These are phyloP conservation scores for Ceratobasidium sp. DNA, from an alignment of 1,284 basidiomycete species.

Conservation along the genomic window DNA sequence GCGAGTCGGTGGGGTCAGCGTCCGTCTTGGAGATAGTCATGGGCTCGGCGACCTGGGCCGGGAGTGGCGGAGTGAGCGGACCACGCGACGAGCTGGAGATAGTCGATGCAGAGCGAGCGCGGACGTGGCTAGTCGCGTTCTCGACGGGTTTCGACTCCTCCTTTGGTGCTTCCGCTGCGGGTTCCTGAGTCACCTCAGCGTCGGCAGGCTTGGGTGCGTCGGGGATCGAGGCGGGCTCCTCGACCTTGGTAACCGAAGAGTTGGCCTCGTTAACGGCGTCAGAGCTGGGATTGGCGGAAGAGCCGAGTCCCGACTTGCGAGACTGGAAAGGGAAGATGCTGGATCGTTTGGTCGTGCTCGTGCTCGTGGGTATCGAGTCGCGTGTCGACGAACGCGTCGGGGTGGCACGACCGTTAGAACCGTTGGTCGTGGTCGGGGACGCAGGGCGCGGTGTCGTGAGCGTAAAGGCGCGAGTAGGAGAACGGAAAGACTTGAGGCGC, in stretches of 20 bases:
- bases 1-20: conserved; percentile 21
- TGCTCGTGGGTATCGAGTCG: conserved; percentile 1
- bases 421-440: conserved; percentile 8
- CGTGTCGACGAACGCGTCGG: conserved; percentile 30
- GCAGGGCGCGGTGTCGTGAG: not conserved
- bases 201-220: conserved; percentile 14
- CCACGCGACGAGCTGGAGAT: conserved; percentile 16
- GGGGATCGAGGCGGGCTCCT: not conserved
- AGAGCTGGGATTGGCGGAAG: conserved; percentile 21
- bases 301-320: conserved; percentile 36
- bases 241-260: not conserved
- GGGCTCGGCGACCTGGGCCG: conserved; percentile 19
- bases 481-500: conserved; percentile 23
- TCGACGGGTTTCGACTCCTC: not conserved
- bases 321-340: conserved; percentile 15
- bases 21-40: conserved; percentile 13
- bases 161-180: conserved; percentile 23
- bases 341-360: conserved; percentile 9
- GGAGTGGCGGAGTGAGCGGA: conserved; percentile 20
- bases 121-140: conserved; percentile 17
- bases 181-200: conserved; percentile 4
- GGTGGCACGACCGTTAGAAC: conserved; percentile 8
- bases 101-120: conserved; percentile 30
- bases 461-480: conserved; percentile 26
- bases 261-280: conserved; percentile 21